Base-by-base conservation (phyloP, 2,329 filamentous ascomycete species). In the Monosporascus sp. region DNA sequence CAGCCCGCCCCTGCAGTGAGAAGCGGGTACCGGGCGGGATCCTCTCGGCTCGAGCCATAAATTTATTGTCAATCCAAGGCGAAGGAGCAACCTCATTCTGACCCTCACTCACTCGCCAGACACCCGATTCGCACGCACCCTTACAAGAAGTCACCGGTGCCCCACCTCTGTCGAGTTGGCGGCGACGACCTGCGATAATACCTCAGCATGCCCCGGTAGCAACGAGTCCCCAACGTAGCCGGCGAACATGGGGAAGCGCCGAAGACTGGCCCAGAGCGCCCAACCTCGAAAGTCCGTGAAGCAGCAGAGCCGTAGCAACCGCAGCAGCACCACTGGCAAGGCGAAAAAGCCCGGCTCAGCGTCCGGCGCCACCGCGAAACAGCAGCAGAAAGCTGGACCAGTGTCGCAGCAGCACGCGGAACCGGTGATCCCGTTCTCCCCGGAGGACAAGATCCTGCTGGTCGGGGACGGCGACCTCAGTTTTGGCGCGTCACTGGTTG, bases 381-480 rank as follows among this genome's bases (percentile, higher is more conserved):
- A 50, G 44, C 39, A 39, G 22, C 49, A 45, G 44, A 54, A 43
- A 44, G 49, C 39, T 41, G 44, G 14, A 35, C 50, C 39, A 50
- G 20, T 50, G 41, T 41, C 49, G 24, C 57, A 59, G 48, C 64
- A 67, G 50, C 66, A 71, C 50, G 62, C 65, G 58, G 70, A 70
- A 58, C 83, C 77, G 24, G 80, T 74, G 4, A 84, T 92, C 22
- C 89, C 89, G 17, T 92, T 93, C 70, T 69, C 77, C 24, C 73
- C 80, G 39, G 72, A 80, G 61, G 83, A 91, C 60, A 74, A 79
- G 62, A 90, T 93, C 57, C 82, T 94, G 7, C 80, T 93, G 3
- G 73, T 93, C 50, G 89, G 89, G 63, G 89, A 94, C 67, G 89
- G 84, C 59, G 89, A 95, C 70, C 82, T 94, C 65, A 90, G 87